Conservation (phyloP, 257 asterid genomes). For the Leptodermis oblonga region DNA sequence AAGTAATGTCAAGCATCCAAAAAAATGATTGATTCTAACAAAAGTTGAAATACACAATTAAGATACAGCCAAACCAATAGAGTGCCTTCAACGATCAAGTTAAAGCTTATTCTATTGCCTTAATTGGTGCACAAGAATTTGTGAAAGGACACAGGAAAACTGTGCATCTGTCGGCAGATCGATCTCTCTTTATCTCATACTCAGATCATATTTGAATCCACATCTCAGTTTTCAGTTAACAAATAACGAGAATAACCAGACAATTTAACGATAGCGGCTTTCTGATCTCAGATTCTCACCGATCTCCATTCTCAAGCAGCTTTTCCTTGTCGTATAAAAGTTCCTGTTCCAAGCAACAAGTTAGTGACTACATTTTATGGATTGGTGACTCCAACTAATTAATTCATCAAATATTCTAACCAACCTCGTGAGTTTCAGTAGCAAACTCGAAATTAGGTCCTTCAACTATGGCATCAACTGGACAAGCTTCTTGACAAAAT, state of each 20-base stretch:
- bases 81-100: not conserved
- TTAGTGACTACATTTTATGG: not conserved
- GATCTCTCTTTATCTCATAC: not conserved
- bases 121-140: not conserved
- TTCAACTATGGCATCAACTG: no score
- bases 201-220: not conserved
- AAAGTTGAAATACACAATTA: not conserved
- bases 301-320: conserved; percentile 83
- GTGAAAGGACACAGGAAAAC: not conserved
- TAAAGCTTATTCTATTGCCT: not conserved
- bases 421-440: conserved; percentile 82
- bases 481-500: no score
- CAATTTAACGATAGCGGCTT: conserved; percentile 68
- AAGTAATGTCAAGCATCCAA: no score
- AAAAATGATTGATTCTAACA: not conserved
- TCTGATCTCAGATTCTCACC: conserved; percentile 91
- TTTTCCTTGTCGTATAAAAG: conserved; percentile 93
- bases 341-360: conserved; percentile 69
- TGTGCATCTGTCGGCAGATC: not conserved
- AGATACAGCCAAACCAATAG: not conserved
- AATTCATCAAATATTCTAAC: not conserved
- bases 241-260: not conserved
- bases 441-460: no score
- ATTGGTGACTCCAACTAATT: not conserved
- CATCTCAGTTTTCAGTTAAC: not conserved